Evolutionary conservation across 495 filamentous ascomycete species (phyloP).

Genomic region (Amniculicola lignicola): DNA sequence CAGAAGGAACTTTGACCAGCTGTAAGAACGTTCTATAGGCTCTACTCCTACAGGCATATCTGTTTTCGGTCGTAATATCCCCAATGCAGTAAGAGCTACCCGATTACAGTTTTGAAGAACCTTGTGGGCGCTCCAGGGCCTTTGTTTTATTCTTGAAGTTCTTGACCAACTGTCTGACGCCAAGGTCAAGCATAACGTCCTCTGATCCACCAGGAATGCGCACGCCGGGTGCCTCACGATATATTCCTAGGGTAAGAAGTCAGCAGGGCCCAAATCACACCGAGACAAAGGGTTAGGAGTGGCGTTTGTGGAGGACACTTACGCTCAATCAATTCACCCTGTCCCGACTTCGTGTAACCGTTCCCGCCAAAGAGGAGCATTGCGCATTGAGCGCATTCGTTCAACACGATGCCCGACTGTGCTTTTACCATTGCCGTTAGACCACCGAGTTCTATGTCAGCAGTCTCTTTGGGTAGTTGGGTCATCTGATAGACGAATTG

Average conservation of each 20-base stretch:
- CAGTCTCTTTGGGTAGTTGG: slow-evolving; percentile 58
- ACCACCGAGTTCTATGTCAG: slow-evolving; percentile 64
- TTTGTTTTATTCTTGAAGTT: slow-evolving; percentile 63
- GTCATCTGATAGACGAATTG: slow-evolving; percentile 69
- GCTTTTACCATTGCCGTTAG: slow-evolving; percentile 69
- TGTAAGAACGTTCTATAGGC: too few relatives aligned
- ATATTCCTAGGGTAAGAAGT: slow-evolving; percentile 50
- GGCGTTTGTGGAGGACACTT: too few relatives aligned
- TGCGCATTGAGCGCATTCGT: slow-evolving; percentile 65
- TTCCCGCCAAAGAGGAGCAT: slow-evolving; percentile 71
- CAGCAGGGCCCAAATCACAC: background rate
- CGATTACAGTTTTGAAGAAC: slow-evolving; percentile 38
- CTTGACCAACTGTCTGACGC: slow-evolving; percentile 69
- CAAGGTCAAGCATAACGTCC: slow-evolving; percentile 71
- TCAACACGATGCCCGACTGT: slow-evolving; percentile 64
- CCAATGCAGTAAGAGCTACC: too few relatives aligned
- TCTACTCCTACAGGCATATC: too few relatives aligned
- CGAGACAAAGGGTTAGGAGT: background rate
- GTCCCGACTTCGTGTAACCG: slow-evolving; percentile 65
- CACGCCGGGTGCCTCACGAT: slow-evolving; percentile 61
- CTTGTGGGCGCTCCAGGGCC: slow-evolving; percentile 48
- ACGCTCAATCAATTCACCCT: slow-evolving; percentile 69
- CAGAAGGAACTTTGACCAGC: too few relatives aligned
- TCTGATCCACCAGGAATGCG: slow-evolving; percentile 70
- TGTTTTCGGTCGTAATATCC: too few relatives aligned